Evolutionary conservation across 2,329 filamentous ascomycete species (phyloP), one percentile per base, ranked within the genome.

Genomic region (Penicillium verrucosum): DNA sequence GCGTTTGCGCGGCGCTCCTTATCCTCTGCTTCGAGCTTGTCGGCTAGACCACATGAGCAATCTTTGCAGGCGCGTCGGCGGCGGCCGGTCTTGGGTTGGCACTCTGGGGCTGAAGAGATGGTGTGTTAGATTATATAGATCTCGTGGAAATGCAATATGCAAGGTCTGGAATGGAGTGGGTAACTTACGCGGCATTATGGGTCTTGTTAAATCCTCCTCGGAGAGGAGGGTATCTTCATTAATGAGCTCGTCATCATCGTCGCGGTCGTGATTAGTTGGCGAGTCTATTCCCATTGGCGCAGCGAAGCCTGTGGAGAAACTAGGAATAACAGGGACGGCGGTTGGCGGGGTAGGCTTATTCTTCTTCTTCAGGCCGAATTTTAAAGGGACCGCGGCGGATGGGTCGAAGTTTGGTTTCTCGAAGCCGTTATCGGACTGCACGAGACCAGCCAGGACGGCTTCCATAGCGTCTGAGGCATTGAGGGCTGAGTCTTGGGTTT

Each of bases 21-120:
- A 74, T 97, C 94, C 78, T 97, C 91, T n/a, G 87, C 88, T 66
- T 91, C 89, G 49, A 97, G 77, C 59, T 88, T 86, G 73, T 94
- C 85, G 25, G 92, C 91, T 27, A 99, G 85, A 49, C 94, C 94
- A 71, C 94, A 99, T 9, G 90, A 93, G 80, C 94, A 99, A 79
- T 99, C 94, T 78, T 99, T 97, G 82, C 94, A 99, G 56, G 94
- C 92, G 60, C 92, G 87, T 54, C 93, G 88, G 65, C 93, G 96
- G 57, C 90, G 65, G 25, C 68, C 91, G 43, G 87, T 82, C 77
- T 94, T 90, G 46, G 93, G 92, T 57, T 87, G 85, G 75, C 94
- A 99, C 72, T 95, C 90, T 27, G 88, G 84, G 51, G 94, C 92
- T 90, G 54, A 21, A 40, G 40, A 32, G 42, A 32, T 23, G 9